Evolutionary conservation across 2,329 filamentous ascomycete species (phyloP).

Genomic region (Ceratocystis lukuohia): DNA sequence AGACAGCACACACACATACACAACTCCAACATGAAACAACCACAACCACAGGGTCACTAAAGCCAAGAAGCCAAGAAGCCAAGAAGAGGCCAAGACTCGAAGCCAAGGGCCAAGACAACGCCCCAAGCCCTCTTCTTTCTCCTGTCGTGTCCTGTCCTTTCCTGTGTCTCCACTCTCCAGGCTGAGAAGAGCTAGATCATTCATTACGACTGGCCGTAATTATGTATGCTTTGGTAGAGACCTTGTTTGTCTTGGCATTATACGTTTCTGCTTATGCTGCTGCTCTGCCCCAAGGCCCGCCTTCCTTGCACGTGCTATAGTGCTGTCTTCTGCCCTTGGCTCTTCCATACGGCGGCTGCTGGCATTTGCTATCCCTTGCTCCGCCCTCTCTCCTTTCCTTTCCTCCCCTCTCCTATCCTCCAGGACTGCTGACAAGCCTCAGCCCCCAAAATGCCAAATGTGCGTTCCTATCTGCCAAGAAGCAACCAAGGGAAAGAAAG

Average conservation of each 20-base stretch:
- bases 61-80: conserved; percentile 7
- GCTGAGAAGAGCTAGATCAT: background rate
- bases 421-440: too few relatives aligned
- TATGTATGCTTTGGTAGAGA: background rate
- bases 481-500: too few relatives aligned
- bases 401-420: too few relatives aligned
- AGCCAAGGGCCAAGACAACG: conserved; percentile 1
- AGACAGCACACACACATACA: background rate
- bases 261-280: background rate
- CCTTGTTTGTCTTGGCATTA: conserved; percentile 4
- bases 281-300: too few relatives aligned
- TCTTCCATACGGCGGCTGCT: too few relatives aligned
- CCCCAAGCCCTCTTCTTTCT: background rate
- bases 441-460: too few relatives aligned
- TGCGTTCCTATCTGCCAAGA: too few relatives aligned
- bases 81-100: conserved; percentile 1
- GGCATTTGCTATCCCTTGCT: too few relatives aligned
- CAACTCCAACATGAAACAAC: background rate
- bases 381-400: too few relatives aligned
- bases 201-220: background rate
- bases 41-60: background rate
- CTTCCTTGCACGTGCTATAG: too few relatives aligned
- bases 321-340: too few relatives aligned
- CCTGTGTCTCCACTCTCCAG: background rate
- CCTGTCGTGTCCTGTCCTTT: background rate